Percentiles rank a stretch among this genome's conserved stretches.
Conservation (phyloP, 441 rosid species). For the Capsella rubella region DNA sequence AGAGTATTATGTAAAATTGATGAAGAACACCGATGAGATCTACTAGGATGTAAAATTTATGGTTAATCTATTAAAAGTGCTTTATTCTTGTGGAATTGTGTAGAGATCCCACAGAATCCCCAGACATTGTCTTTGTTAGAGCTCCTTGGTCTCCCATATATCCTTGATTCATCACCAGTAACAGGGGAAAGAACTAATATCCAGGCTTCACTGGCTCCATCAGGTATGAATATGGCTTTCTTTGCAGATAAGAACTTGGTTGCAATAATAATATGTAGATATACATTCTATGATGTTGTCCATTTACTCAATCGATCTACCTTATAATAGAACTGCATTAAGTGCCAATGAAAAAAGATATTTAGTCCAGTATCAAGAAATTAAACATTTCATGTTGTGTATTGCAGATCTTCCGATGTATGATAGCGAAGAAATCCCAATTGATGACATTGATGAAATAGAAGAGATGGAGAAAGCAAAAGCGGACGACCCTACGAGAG, state of each 20-base stretch:
- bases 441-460: conserved; percentile 75
- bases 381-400: conserved; percentile 16
- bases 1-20: conserved; percentile 20
- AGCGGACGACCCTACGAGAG: conserved; percentile 40
- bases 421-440: conserved; percentile 74
- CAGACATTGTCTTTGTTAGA: conserved; percentile 77
- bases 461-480: conserved; percentile 61
- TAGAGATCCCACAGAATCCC: conserved; percentile 72
- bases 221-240: conserved; percentile 49
- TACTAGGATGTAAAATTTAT: neutral
- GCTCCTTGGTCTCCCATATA: conserved; percentile 82
- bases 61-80: neutral
- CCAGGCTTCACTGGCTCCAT: conserved; percentile 47
- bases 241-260: neutral
- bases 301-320: neutral
- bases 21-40: conserved; percentile 1
- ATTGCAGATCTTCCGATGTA: conserved; percentile 47
- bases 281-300: conserved; percentile 3
- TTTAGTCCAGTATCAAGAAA: conserved; percentile 2
- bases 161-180: conserved; percentile 63
- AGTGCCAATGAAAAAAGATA: conserved; percentile 10
- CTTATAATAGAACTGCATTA: conserved; percentile 11
- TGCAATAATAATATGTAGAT: neutral
- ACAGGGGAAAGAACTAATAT: conserved; percentile 48
- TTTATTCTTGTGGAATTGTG: conserved; percentile 17